Evolutionary conservation across 768 basidiomycete species (phyloP).

Genomic region (Boletus tylopilopsis): DNA sequence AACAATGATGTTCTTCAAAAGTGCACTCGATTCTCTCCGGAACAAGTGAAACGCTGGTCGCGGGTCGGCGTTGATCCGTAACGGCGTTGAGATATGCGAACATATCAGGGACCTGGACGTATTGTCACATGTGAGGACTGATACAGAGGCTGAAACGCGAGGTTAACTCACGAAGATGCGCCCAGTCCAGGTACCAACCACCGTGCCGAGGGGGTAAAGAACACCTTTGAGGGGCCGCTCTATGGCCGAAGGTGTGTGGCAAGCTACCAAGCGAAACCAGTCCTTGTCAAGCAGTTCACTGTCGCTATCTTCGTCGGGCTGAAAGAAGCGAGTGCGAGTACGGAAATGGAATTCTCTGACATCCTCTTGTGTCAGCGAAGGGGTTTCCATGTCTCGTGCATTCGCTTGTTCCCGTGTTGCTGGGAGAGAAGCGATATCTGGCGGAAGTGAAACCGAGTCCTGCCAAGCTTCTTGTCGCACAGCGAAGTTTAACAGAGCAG

Average conservation of each 20-base stretch:
- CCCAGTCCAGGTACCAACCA: slow-evolving; percentile 46
- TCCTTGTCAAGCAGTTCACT: slow-evolving; percentile 41
- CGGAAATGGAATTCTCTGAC: slow-evolving; percentile 35
- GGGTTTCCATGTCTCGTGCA: slow-evolving; percentile 25
- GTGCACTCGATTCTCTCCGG: slow-evolving; percentile 39
- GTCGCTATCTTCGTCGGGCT: slow-evolving; percentile 9
- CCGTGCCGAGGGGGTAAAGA: slow-evolving; percentile 41
- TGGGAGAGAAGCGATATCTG: slow-evolving; percentile 25
- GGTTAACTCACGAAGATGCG: slow-evolving; percentile 39
- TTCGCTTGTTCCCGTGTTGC: slow-evolving; percentile 34
- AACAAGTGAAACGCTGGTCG: slow-evolving; percentile 23
- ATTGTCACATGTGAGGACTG: slow-evolving; percentile 19
- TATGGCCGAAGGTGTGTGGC: slow-evolving; percentile 35
- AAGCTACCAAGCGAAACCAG: slow-evolving; percentile 46
- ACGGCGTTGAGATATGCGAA: slow-evolving; percentile 23
- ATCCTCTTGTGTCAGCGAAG: slow-evolving; percentile 38
- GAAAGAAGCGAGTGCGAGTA: slow-evolving; percentile 34
- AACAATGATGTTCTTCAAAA: slow-evolving; percentile 46
- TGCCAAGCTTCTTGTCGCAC: slow-evolving; percentile 38
- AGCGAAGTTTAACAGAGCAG: slow-evolving; percentile 36
- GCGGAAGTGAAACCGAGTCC: slow-evolving; percentile 25
- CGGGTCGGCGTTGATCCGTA: slow-evolving; percentile 18
- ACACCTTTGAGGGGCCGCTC: slow-evolving; percentile 38
- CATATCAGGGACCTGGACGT: slow-evolving; percentile 23
- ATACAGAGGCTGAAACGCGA: slow-evolving; percentile 5